phyloP scores from a whole-genome alignment of 768 basidiomycete species.

The Cytidiella melzeri region DNA sequence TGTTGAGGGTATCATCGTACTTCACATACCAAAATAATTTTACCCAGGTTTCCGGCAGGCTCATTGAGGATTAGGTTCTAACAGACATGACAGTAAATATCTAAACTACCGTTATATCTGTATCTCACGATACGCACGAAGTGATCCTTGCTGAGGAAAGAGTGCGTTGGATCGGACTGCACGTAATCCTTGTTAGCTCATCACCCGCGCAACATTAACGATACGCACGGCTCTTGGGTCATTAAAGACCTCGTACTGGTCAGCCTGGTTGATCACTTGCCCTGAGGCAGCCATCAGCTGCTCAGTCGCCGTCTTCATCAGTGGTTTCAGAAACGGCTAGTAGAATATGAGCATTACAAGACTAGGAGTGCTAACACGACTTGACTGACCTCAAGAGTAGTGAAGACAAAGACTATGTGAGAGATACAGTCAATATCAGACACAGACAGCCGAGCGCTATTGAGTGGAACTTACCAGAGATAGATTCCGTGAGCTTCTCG shows the following conservation, averaged over 20 bases:
- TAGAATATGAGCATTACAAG: background rate
- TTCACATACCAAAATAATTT: constrained; percentile 52
- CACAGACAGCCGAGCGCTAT: background rate
- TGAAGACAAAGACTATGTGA: constrained; percentile 77
- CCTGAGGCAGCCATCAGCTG: constrained; percentile 59
- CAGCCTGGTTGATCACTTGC: constrained; percentile 72
- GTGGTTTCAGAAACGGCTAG: constrained; percentile 75
- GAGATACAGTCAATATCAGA: too few relatives aligned
- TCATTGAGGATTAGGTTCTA: constrained; percentile 79
- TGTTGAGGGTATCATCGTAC: too few relatives aligned
- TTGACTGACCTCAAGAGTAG: constrained; percentile 61
- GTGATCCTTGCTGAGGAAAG: constrained; percentile 85
- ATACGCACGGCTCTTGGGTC: constrained; percentile 64
- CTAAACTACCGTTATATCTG: background rate
- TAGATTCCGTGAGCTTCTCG: constrained; percentile 73
- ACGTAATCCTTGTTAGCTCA: background rate
- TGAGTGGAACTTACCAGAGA: constrained; percentile 41
- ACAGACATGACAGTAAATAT: background rate
- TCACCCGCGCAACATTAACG: background rate
- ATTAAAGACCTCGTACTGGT: constrained; percentile 86
- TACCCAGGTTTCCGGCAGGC: constrained; percentile 72
- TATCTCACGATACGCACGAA: constrained; percentile 46
- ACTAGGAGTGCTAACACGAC: constrained; percentile 5
- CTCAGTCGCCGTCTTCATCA: constrained; percentile 62
- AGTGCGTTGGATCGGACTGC: constrained; percentile 83